Conservation (phyloP, 768 basidiomycete species). For the Symmetrospora coprosmae region DNA sequence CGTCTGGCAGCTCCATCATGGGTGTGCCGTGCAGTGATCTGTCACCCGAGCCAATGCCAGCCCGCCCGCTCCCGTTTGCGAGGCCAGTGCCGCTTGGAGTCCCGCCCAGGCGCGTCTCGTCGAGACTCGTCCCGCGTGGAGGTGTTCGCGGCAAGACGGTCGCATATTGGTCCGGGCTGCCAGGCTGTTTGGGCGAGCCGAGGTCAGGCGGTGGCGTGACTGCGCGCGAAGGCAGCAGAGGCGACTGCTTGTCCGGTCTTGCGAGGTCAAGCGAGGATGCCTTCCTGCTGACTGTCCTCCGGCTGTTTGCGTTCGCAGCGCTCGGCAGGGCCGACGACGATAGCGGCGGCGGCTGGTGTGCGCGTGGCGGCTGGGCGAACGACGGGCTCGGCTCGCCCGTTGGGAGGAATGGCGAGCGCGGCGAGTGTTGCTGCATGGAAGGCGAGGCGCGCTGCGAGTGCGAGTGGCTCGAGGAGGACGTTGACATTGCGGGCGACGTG, state of each 20-base stretch:
- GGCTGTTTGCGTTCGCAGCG: no score
- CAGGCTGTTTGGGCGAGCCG: background rate
- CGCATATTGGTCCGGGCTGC: background rate
- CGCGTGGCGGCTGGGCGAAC: no score
- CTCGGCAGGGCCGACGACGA: no score
- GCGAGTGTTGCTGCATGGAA: no score
- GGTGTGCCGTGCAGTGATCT: constrained; percentile 3
- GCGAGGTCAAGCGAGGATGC: constrained; percentile 9
- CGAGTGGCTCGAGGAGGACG: no score
- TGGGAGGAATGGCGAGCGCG: no score
- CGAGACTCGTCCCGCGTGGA: background rate
- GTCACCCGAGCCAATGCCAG: background rate
- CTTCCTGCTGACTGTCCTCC: background rate
- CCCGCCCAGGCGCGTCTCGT: background rate
- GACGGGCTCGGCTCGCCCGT: no score
- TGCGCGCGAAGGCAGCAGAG: background rate
- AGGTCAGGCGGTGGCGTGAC: constrained; percentile 10
- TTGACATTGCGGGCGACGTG: no score
- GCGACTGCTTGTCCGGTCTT: background rate
- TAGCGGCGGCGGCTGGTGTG: no score
- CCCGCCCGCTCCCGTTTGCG: background rate
- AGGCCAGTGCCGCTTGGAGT: background rate
- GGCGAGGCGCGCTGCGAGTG: no score
- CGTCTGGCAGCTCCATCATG: constrained; percentile 15
- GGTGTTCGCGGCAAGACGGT: background rate